Evolutionary conservation across 2,329 filamentous ascomycete species (phyloP), one percentile per base, ranked within the genome.

Genomic region (Trichoderma breve): DNA sequence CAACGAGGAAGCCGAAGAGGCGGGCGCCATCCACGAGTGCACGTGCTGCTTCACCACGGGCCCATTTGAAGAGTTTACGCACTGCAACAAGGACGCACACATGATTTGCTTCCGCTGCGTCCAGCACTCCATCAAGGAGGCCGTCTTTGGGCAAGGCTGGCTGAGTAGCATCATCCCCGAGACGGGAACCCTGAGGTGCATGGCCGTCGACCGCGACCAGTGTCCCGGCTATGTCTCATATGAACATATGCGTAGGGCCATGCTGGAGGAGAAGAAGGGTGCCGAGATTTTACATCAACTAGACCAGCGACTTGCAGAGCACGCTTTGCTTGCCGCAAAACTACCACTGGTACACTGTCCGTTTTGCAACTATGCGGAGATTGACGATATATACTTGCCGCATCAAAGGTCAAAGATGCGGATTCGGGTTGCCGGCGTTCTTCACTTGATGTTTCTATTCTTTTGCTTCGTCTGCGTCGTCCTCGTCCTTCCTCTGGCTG

Each of bases 121-220:
- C 65, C 91, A 91, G 74, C 90, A 92, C 74, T 91, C 94, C 12
- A 87, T 95, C 72, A 92, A 91, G 64, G 95, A 98, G 79, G 94
- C 95, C 2, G 84, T 98, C 0, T 98, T 97, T 79, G 96, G 96
- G 0, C 96, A 98, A 80, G 93, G 93, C 67, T 98, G 95, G 93
- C 88, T 90, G 64, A 90, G 92, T 72, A 96, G 89, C 76, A 91
- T 98, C 76, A 88, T 96, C 78, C 82, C 89, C 32, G 86, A 90
- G 72, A 89, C 86, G 47, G 92, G 92, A 47, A 94, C 93, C 0
- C 85, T 98, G 69, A 89, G 89, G 73, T 98, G 96, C 79, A 87
- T 97, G n/a, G 93, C 95, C 1, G 90, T 93, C 0, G 87, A 91
- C 65, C 84, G 88, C 0, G 83, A 86, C 58, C 89, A 89, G n/a